These are phyloP conservation scores for Penicillium occitanis DNA, from an alignment of 2,329 filamentous ascomycete genomes.

Conservation along the genomic window DNA sequence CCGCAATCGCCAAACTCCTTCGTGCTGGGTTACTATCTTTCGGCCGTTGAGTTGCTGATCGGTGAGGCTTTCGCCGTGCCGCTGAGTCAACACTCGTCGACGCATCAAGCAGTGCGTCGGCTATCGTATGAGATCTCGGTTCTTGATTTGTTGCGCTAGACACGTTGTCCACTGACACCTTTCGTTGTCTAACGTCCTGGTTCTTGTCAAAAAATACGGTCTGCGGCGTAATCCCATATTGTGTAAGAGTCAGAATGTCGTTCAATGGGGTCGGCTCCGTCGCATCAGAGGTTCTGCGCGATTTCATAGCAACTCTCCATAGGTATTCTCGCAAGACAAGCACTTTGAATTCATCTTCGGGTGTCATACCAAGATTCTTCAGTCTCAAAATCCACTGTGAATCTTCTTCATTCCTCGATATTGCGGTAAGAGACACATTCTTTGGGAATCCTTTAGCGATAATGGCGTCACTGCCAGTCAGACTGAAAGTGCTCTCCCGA, in stretches of 20 bases:
- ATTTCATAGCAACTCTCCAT: conserved; percentile 76
- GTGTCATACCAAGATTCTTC: conserved; percentile 74
- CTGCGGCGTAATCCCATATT: conserved; percentile 75
- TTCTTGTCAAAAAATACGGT: conserved; percentile 90
- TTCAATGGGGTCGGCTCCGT: conserved; percentile 54
- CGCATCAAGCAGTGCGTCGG: conserved; percentile 87
- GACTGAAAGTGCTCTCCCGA: conserved; percentile 68
- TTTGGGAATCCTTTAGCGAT: conserved; percentile 57
- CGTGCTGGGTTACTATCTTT: conserved; percentile 30
- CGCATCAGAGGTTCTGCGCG: conserved; percentile 52
- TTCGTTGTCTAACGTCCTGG: conserved; percentile 50
- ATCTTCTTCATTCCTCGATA: conserved; percentile 83
- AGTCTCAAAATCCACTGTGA: conserved; percentile 88
- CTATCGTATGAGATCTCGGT: conserved; percentile 69
- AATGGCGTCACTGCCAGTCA: conserved; percentile 48
- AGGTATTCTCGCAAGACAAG: conserved; percentile 86
- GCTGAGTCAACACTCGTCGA: conserved; percentile 81
- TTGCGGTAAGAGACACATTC: conserved; percentile 59
- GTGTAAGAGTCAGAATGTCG: conserved; percentile 71
- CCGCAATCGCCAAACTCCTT: conserved; percentile 23
- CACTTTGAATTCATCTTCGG: conserved; percentile 87
- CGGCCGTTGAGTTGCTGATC: conserved; percentile 42
- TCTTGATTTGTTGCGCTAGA: conserved; percentile 32
- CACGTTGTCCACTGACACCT: conserved; percentile 28
- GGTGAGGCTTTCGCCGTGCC: conserved; percentile 44